These are phyloP conservation scores for Podaxis sp. DNA, from an alignment of 768 basidiomycete genomes.

Conservation along the genomic window DNA sequence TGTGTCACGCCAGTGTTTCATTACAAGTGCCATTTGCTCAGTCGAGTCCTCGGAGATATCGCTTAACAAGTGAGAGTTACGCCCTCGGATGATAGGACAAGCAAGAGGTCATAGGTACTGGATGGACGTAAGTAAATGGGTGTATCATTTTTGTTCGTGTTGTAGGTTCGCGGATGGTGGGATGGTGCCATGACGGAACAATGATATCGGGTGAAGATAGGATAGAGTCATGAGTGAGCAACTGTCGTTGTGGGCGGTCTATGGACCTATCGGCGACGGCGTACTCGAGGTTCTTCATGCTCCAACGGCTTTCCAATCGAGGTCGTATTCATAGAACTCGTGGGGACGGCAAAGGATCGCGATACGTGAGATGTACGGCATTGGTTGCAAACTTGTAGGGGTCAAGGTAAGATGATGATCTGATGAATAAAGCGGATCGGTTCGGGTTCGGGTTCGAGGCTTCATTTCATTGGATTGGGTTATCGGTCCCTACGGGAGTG, in stretches of 20 bases:
- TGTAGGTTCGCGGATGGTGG: not conserved
- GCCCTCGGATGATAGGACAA: not conserved
- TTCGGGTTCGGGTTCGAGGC: not conserved
- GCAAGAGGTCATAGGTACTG: not conserved
- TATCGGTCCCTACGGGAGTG: not conserved
- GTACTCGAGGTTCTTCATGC: not conserved
- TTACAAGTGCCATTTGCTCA: no score
- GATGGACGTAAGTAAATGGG: not conserved
- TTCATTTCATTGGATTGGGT: not conserved
- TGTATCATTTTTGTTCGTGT: not conserved
- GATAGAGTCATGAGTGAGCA: not conserved
- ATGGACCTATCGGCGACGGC: not conserved
- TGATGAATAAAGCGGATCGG: not conserved
- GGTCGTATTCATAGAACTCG: not conserved
- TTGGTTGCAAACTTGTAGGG: not conserved
- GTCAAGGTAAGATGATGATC: not conserved
- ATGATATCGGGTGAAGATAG: not conserved
- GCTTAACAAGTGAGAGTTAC: not conserved
- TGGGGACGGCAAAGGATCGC: not conserved
- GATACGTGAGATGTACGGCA: not conserved
- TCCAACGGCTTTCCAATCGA: not conserved
- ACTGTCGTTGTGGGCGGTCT: not conserved
- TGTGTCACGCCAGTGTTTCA: not conserved
- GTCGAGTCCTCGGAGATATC: slow-evolving; percentile 1
- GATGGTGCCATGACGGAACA: not conserved